These are phyloP conservation scores for Paramecium sexaurelia DNA, from an alignment of 73 alveolate species.

Conservation along the genomic window DNA sequence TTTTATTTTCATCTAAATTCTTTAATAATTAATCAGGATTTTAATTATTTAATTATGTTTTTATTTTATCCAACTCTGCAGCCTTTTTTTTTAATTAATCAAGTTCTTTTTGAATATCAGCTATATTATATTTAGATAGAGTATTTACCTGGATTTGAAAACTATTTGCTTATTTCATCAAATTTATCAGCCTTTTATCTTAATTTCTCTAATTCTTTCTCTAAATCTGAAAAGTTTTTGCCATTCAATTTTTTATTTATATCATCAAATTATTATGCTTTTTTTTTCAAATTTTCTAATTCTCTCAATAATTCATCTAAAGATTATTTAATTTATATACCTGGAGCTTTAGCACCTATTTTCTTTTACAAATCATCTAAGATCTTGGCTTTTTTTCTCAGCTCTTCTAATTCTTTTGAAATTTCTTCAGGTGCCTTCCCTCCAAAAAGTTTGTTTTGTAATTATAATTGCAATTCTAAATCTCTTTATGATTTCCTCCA, in stretches of 20 bases:
- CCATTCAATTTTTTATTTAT: constrained; percentile 5
- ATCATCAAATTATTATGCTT: constrained; percentile 42
- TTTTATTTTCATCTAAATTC: not conserved
- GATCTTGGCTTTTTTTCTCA: not conserved
- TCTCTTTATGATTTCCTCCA: constrained; percentile 38
- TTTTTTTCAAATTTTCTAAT: constrained; percentile 31
- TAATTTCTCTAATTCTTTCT: constrained; percentile 7
- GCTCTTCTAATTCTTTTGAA: constrained; percentile 13
- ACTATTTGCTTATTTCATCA: not conserved
- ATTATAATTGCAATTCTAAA: constrained; percentile 2
- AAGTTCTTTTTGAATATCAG: constrained; percentile 21
- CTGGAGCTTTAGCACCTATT: constrained; percentile 6
- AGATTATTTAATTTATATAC: not conserved
- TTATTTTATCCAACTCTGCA: constrained; percentile 11
- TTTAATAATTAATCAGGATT: constrained; percentile 40
- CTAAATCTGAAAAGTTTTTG: not conserved
- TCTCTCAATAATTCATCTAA: constrained; percentile 35
- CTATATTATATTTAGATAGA: not conserved
- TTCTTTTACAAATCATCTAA: constrained; percentile 1
- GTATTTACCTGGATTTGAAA: constrained; percentile 1
- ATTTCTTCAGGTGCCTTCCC: constrained; percentile 12
- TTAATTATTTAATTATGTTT: not conserved
- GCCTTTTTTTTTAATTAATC: constrained; percentile 38
- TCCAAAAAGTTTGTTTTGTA: not conserved
- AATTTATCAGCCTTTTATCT: constrained; percentile 28